Base-by-base conservation (phyloP, 371 early-diverging fungal species). In the Thermomucor indicae-seudaticae region DNA sequence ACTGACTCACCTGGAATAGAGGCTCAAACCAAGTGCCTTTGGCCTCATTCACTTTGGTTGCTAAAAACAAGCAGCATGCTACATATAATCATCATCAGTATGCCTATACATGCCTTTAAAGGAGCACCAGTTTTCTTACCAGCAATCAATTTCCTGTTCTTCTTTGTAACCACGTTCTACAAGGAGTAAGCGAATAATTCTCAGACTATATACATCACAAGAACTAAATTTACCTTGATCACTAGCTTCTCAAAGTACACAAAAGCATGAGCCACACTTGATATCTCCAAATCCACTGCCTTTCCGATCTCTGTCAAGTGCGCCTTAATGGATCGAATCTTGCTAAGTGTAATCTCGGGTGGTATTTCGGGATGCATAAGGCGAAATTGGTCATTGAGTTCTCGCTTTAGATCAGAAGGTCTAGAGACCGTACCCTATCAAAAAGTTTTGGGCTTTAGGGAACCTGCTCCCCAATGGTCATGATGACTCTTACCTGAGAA, bases 211-310 rank as follows among this genome's bases (percentile, higher is more conserved):
- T 45, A 4, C 16, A 22, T 10, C 16, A 5, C n/a, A 3, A 29
- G 7, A 32, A 7, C 14, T 19, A 50, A 19, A 4, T 23, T 64
- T 56, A 72, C 78, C 62, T 85, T 85, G 27, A 91, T 58, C 14
- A 93, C 75, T 3, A 97, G 82, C 60, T 95, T 96, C 64, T 97
- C 97, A 70, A 96, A 89, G 62, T 90, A 96, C 1, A 88, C 95
- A 75, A 84, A 91, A 0, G 93, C 84, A 46, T 81, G 78, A 0
- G 97, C 96, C 6, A 95, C 85, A 45, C 88, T 92, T 2, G 95
- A 92, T 14, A 95, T 67, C 67, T 97, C 97, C 39, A 95, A 63
- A 63, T 93, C 87, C 50, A 64, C 54, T 14, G 42, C 46, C 46
- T 55, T 58, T 6, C 61, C 70, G 30, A 70, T 65, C 16, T 67